Evolutionary conservation across 1,139 yeast species (phyloP), one percentile per base, ranked within the genome.

Genomic region (Protomyces lactucae-debilis): DNA sequence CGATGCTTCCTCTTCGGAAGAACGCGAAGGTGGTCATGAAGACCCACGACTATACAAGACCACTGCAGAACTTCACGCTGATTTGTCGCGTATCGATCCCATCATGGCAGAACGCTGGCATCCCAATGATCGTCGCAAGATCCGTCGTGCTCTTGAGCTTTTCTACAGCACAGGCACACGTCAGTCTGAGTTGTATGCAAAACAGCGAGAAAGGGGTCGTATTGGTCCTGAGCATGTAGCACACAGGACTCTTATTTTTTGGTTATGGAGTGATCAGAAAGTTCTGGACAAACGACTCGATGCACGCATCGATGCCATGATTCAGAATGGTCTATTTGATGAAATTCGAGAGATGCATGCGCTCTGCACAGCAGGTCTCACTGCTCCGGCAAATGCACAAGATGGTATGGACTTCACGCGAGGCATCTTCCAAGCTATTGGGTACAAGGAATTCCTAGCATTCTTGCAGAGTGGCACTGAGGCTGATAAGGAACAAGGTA

Each of bases 341-440:
- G 99, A 93, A 73, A 82, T 93, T 12, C 72, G 80, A 8, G 82
- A 83, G 61, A 73, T 93, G 73, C 85, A 73, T 61, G 54, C 65
- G 2, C 64, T 68, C 9, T 16, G 43, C n/a, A 10, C n/a, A 39
- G 43, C 14, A 39, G 43, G 43, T 14, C 8, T 16, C 43, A 12
- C 43, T 6, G 43, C 3, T 75, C 72, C 60, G 52, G 64, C 36
- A 25, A 25, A 48, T 2, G 43, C 43, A 0, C 66, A 52, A n/a
- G 66, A 68, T 35, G 53, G 52, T 18, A 84, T 84, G 1, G 85
- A 83, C 64, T 76, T 84, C 65, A 86, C 88, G 61, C 78, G 83
- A 64, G 98, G 99, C 0, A 82, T 93, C 0, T 92, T 91, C 90
- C 99, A 93, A 75, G 97, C 90, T 1, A 91, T 93, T 71, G 99